phyloP scores from a whole-genome alignment of 2,329 filamentous ascomycete genomes.

The Diaporthe ilicicola region DNA sequence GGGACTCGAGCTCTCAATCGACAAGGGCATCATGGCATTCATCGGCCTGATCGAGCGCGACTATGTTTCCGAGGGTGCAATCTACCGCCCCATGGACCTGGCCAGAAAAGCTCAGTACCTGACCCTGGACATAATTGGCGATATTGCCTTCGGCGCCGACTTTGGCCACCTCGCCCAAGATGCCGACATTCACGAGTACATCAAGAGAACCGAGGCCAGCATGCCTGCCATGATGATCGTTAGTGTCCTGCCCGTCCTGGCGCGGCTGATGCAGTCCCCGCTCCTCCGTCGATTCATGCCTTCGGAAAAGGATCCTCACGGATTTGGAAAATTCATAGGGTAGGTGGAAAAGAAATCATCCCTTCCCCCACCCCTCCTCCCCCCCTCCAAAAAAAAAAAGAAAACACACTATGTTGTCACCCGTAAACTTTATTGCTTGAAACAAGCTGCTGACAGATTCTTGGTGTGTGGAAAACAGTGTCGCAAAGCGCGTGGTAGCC shows the following conservation, averaged over 20 bases:
- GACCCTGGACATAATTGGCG: constrained; percentile 63
- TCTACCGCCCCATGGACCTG: constrained; percentile 55
- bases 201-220: constrained; percentile 41
- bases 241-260: constrained; percentile 31
- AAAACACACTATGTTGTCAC: too few relatives aligned
- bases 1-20: constrained; percentile 38
- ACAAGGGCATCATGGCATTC: constrained; percentile 38
- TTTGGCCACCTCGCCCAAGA: constrained; percentile 58
- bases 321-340: constrained; percentile 34
- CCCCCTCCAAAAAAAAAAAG: too few relatives aligned
- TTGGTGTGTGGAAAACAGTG: constrained; percentile 1
- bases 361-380: too few relatives aligned
- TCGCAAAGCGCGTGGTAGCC: constrained; percentile 40
- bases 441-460: constrained; percentile 14
- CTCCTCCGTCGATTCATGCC: constrained; percentile 31
- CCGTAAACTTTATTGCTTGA: not conserved
- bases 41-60: constrained; percentile 51
- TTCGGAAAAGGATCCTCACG: constrained; percentile 33
- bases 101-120: constrained; percentile 60
- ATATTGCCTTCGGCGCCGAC: constrained; percentile 57
- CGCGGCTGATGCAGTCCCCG: constrained; percentile 29
- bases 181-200: constrained; percentile 44
- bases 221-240: constrained; percentile 46
- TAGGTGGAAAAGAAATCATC: not conserved
- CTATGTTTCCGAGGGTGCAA: constrained; percentile 45